phyloP scores from a whole-genome alignment of 2,329 filamentous ascomycete genomes.

The Phialemoniopsis sp. region DNA sequence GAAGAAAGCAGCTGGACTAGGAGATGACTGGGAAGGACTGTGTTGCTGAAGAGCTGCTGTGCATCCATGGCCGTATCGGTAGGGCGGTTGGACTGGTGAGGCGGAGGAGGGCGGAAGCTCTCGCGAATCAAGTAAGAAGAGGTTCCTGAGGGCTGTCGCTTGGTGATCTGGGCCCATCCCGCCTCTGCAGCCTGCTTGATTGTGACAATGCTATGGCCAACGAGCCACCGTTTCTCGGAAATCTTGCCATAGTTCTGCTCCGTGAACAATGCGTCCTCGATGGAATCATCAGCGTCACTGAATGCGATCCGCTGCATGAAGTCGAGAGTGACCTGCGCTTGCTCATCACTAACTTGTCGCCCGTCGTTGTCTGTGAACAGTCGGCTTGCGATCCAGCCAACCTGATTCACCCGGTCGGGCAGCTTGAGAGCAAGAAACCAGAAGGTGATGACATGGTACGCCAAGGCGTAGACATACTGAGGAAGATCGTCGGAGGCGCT shows the following conservation, averaged over 20 bases:
- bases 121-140: slow-evolving; percentile 57
- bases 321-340: slow-evolving; percentile 89
- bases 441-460: slow-evolving; percentile 92
- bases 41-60: slow-evolving; percentile 48
- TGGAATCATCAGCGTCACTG: slow-evolving; percentile 78
- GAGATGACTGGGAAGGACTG: slow-evolving; percentile 69
- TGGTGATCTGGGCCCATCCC: slow-evolving; percentile 67
- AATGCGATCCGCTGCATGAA: slow-evolving; percentile 89
- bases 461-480: slow-evolving; percentile 89
- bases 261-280: slow-evolving; percentile 61
- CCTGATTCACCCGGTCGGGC: slow-evolving; percentile 76
- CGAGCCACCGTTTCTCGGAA: slow-evolving; percentile 64
- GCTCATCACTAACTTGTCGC: slow-evolving; percentile 77
- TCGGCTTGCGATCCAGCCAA: slow-evolving; percentile 86
- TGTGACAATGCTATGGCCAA: slow-evolving; percentile 70
- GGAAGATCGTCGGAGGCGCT: slow-evolving; percentile 68
- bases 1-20: slow-evolving; percentile 66
- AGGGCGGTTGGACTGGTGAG: slow-evolving; percentile 43
- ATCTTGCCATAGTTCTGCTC: slow-evolving; percentile 62
- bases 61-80: slow-evolving; percentile 45
- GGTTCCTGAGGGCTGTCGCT: slow-evolving; percentile 66
- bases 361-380: slow-evolving; percentile 77
- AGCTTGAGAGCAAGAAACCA: slow-evolving; percentile 93
- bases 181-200: slow-evolving; percentile 62
- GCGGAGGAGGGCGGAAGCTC: slow-evolving; percentile 52